Conservation (phyloP, 306 rosid species). For the Malus domestica region DNA sequence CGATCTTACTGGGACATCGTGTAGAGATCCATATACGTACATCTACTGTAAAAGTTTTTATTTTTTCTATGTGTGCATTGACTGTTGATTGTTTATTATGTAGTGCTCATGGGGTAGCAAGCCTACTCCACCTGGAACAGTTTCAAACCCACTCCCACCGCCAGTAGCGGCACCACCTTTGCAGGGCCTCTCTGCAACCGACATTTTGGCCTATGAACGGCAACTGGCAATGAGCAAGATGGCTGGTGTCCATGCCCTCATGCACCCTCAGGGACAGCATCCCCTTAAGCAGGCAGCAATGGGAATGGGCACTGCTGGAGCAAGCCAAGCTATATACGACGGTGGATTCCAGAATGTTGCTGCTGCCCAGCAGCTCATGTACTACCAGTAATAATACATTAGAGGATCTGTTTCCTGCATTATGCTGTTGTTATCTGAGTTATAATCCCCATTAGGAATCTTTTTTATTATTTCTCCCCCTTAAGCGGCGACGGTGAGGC, state of each 20-base stretch:
- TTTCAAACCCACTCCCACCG: slow-evolving; percentile 93
- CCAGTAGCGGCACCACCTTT: slow-evolving; percentile 64
- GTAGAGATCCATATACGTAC: not conserved
- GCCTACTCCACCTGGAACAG: slow-evolving; percentile 93
- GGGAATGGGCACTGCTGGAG: slow-evolving; percentile 67
- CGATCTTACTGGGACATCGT: not conserved
- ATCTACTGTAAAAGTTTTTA: not conserved
- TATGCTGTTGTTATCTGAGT: slow-evolving; percentile 32
- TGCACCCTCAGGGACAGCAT: slow-evolving; percentile 81
- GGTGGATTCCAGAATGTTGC: slow-evolving; percentile 94
- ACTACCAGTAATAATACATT: slow-evolving; percentile 55
- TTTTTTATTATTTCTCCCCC: not conserved
- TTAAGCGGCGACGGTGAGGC: slow-evolving; percentile 29
- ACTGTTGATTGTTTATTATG: not conserved
- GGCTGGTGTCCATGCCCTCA: slow-evolving; percentile 76
- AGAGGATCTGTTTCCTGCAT: slow-evolving; percentile 24
- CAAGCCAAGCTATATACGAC: slow-evolving; percentile 92
- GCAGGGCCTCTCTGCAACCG: slow-evolving; percentile 63
- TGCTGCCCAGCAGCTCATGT: slow-evolving; percentile 95
- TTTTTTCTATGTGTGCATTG: not conserved
- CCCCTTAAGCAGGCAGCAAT: slow-evolving; percentile 80
- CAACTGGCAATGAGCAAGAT: slow-evolving; percentile 92
- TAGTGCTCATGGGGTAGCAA: slow-evolving; percentile 99
- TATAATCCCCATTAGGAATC: slow-evolving; percentile 39
- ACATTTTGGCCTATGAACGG: slow-evolving; percentile 70